These are phyloP conservation scores for Phytopythium ostracodes DNA, from an alignment of 352 stramenopile species.

Conservation along the genomic window DNA sequence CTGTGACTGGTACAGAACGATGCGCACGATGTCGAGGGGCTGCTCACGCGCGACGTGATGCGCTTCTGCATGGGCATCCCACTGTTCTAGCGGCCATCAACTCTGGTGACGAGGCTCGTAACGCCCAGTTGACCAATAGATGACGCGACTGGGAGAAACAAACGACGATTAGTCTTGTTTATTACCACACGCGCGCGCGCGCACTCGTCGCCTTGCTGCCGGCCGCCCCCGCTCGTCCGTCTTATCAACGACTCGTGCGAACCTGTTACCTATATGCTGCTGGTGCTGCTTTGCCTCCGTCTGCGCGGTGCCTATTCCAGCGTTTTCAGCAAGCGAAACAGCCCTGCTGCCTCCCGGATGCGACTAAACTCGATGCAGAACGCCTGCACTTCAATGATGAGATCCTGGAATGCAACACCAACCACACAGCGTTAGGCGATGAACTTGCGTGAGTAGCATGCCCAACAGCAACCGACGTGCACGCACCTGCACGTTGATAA, in stretches of 20 bases:
- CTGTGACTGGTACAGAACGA: conserved; percentile 33
- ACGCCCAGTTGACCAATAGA: not conserved
- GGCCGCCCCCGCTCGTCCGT: not conserved
- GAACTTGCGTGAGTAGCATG: not conserved
- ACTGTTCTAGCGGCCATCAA: conserved; percentile 38
- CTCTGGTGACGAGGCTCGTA: not conserved
- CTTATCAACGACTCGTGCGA: not conserved
- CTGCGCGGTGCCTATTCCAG: conserved; percentile 78
- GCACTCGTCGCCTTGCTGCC: conserved; percentile 16
- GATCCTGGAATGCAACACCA: conserved; percentile 57
- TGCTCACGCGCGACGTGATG: conserved; percentile 82
- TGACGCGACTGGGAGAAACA: not conserved
- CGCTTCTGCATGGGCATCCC: conserved; percentile 66
- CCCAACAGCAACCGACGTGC: not conserved
- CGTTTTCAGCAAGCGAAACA: conserved; percentile 97
- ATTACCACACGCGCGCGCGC: conserved; percentile 22
- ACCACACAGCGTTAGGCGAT: conserved; percentile 16
- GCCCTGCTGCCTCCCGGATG: conserved; percentile 94
- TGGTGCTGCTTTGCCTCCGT: conserved; percentile 16
- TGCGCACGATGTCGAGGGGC: conserved; percentile 73
- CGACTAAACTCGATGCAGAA: conserved; percentile 99
- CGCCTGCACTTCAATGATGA: conserved; percentile 98
- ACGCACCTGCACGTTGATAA: conserved; percentile 96
- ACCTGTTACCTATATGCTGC: conserved; percentile 11
- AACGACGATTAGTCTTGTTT: conserved; percentile 7